phyloP scores from a whole-genome alignment of 2,329 filamentous ascomycete genomes.

The Fusarium oligoseptatum region DNA sequence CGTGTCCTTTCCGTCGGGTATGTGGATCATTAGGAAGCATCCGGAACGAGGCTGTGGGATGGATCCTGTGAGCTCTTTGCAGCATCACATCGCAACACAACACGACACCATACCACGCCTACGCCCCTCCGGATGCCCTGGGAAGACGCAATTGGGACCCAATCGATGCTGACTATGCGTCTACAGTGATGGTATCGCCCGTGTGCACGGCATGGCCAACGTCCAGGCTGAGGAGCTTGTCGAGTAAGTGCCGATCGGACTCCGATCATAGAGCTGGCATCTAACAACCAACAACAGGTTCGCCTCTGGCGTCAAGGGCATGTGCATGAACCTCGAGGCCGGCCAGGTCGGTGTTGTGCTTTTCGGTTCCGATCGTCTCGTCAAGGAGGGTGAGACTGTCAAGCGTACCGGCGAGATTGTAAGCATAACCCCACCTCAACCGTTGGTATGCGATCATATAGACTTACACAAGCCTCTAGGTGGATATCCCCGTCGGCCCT shows the following conservation, averaged over 20 bases:
- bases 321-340: constrained; percentile 99
- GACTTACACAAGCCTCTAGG: constrained; percentile 66
- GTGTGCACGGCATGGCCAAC: constrained; percentile 99
- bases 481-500: constrained; percentile 93
- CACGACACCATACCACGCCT: constrained; percentile 18
- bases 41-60: constrained; percentile 30
- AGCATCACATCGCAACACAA: constrained; percentile 21
- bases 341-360: constrained; percentile 99
- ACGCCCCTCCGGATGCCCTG: constrained; percentile 24
- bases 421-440: constrained; percentile 58
- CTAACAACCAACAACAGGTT: constrained; percentile 74
- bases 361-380: constrained; percentile 99
- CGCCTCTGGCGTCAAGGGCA: constrained; percentile 99
- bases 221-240: constrained; percentile 99
- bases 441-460: neutral
- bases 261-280: constrained; percentile 6
- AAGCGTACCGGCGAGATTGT: constrained; percentile 99
- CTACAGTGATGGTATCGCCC: constrained; percentile 98
- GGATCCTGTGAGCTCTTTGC: constrained; percentile 12
- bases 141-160: constrained; percentile 28
- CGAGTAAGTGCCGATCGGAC: constrained; percentile 77
- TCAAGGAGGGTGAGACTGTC: constrained; percentile 99
- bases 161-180: constrained; percentile 50
- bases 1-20: constrained; percentile 99
- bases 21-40: constrained; percentile 59